Base-by-base conservation (phyloP, 768 basidiomycete genomes). In the Cytidiella melzeri region DNA sequence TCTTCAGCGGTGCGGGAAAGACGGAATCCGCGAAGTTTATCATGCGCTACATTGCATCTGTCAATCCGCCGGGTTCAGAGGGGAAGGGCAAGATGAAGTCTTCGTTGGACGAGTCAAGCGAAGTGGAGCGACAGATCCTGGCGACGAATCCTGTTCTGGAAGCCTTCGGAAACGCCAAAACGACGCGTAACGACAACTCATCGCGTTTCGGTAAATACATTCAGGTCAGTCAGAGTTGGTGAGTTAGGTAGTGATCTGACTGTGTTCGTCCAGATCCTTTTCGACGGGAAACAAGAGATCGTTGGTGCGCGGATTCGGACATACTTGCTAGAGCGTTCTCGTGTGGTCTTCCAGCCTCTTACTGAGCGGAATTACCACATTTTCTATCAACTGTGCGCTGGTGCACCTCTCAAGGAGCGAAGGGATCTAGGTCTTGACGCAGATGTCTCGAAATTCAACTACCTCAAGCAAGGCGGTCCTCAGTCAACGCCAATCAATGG, bases 1-100 rank as follows among this genome's bases (percentile, higher is more conserved):
- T 52, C 30, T 15, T 15, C 30, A 96, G 93, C 79, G 96, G 96
- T 70, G 96, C 96, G 47, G 96, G 96, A 48, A 99, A 99, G 75
- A 99, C 96, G 0, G 96, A 98, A 70, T 95, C 92, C 87, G 89
- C 96, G 45, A 98, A 99, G 73, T 93, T 93, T 72, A 99, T 99
- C 67, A 95, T 99, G 84, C 84, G 96, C 51, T 99, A 97, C 68
- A 85, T 99, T 58, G 96, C 96, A 11, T 97, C 95, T 1, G 92
- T 99, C 40, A 96, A 98, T 56, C 92, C 94, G 54, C 75, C 84
- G 25, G 75, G 81, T 60, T 65, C 76, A 53, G 75, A 71, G 58
- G 64, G 75, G 48, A 81, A 83, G 66, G 63, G 73, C 3, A 87
- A 76, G 64, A 79, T 83, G 7, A 87, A 91, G 59, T 71, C 79